Evolutionary conservation across 768 basidiomycete species (phyloP), one percentile per base, ranked within the genome.

Genomic region (Leucocoprinus sp.): DNA sequence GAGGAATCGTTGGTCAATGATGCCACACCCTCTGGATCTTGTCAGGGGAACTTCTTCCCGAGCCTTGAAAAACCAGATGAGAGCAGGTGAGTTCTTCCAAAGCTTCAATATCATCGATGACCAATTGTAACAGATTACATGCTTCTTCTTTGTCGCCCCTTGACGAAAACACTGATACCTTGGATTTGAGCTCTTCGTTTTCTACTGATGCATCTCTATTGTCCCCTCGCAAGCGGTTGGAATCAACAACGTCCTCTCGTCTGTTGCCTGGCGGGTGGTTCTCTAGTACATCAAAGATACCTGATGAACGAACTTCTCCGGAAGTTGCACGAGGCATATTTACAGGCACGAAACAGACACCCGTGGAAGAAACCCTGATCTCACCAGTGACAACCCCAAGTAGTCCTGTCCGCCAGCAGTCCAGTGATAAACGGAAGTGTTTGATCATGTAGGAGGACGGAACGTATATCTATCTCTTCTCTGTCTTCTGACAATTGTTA

Each of bases 201-300:
- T 43, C 36, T 5, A 49, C 52, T 21, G 44, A 45, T 8, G 5
- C 44, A 6, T 43, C 37, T 17, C 43, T 38, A 4, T 15, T 39
- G 17, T 43, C 57, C 15, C 41, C 56, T 45, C 72, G 74, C 37
- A 60, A 62, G 11, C 61, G 74, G 39, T 63, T 70, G n/a, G 73
- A 74, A 54, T 76, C 76, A 8, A 71, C 73, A 0, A 63, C 74
- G 2, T 77, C 77, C n/a, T 76, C 74, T 9, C 64, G 71, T 37
- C 70, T 72, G 60, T 74, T 78, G 68, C 75, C 75, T 7, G 77
- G 77, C 26, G 73, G 70, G 1, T 77, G 76, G 76, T 69, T 69
- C 49, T 64, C 66, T 8, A 52, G 60, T 17, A 55, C 67, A 15
- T 57, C 61, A 19, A 71, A 67, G 54, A 52, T 64, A 4, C 64